Conservation (phyloP, 2,329 filamentous ascomycete genomes). For the Cercospora janseana region DNA sequence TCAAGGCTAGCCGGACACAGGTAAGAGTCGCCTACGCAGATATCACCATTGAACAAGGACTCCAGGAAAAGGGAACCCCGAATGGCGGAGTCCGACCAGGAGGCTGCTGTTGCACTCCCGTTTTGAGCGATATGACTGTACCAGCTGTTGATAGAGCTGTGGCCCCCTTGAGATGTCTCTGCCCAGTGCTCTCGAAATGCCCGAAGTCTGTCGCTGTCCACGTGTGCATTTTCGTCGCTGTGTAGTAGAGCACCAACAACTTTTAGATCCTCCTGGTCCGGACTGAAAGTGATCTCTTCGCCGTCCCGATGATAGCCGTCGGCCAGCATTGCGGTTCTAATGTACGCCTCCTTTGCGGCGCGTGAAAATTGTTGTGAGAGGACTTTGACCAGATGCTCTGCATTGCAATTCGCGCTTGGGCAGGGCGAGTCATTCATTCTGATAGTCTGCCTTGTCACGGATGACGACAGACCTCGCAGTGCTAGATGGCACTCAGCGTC, state of each 20-base stretch:
- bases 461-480: background rate
- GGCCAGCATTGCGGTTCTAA: background rate
- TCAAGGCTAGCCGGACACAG: background rate
- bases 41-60: background rate
- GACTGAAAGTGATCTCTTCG: background rate
- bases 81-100: background rate
- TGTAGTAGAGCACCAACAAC: background rate
- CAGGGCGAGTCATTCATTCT: background rate
- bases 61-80: slow-evolving; percentile 4
- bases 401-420: background rate
- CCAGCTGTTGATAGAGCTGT: background rate
- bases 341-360: background rate
- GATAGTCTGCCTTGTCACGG: background rate
- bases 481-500: background rate
- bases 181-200: background rate
- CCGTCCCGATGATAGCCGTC: background rate
- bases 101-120: background rate
- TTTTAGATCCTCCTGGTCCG: background rate
- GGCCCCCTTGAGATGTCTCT: background rate
- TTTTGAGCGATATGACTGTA: background rate
- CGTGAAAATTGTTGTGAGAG: background rate
- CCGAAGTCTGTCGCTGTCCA: background rate
- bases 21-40: background rate
- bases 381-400: background rate
- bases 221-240: background rate